phyloP scores from a whole-genome alignment of 129 eudicot genomes.

The Deinandra increscens region DNA sequence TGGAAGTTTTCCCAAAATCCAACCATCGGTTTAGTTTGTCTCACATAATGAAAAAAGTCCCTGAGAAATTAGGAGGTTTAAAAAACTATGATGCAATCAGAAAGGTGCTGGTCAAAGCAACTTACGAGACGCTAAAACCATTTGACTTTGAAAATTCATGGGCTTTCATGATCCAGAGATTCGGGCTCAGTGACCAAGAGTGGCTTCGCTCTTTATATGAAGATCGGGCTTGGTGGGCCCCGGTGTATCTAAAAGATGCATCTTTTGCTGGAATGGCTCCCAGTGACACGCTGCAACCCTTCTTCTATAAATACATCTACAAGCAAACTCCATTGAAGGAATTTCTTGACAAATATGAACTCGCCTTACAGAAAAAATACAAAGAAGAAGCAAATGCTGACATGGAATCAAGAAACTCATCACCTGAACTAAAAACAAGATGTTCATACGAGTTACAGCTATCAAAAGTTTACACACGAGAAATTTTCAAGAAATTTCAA shows the following conservation, averaged over 20 bases:
- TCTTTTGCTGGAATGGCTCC: slow-evolving; percentile 77
- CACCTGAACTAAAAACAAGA: slow-evolving; percentile 59
- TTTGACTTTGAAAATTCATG: slow-evolving; percentile 77
- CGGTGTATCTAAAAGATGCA: slow-evolving; percentile 69
- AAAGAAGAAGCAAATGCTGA: slow-evolving; percentile 74
- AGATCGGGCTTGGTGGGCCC: slow-evolving; percentile 87
- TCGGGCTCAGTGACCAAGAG: slow-evolving; percentile 60
- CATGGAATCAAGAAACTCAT: slow-evolving; percentile 60
- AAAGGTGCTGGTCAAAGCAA: slow-evolving; percentile 54
- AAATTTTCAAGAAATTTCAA: slow-evolving; percentile 66
- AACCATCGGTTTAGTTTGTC: slow-evolving; percentile 70
- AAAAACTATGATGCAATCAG: slow-evolving; percentile 70
- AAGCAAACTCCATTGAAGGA: slow-evolving; percentile 91
- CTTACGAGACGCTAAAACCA: slow-evolving; percentile 70
- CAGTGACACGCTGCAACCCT: slow-evolving; percentile 48
- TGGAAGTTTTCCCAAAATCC: slow-evolving; percentile 70
- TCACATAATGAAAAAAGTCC: slow-evolving; percentile 74
- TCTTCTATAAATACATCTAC: slow-evolving; percentile 71
- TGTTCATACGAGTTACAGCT: slow-evolving; percentile 78
- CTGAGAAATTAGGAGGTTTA: slow-evolving; percentile 83
- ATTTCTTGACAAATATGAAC: slow-evolving; percentile 88
- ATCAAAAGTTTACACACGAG: slow-evolving; percentile 67
- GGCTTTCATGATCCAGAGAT: slow-evolving; percentile 76
- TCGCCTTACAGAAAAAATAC: slow-evolving; percentile 76
- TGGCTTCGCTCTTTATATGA: slow-evolving; percentile 75